Base-by-base conservation (phyloP, 345 rosid genomes). In the Barbarea vulgaris region DNA sequence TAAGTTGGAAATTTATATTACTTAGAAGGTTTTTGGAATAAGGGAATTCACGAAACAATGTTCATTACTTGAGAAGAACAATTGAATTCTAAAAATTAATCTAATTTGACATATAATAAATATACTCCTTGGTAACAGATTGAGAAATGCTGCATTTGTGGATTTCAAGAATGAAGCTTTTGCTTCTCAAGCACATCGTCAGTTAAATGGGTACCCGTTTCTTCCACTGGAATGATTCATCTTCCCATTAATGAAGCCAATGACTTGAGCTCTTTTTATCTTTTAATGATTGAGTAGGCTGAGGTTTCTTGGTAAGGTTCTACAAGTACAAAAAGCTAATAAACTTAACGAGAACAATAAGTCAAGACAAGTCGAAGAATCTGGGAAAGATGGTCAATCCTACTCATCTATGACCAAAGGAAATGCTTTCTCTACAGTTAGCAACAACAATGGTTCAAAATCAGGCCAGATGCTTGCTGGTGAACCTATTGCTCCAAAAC, bases 291-390 rank as follows among this genome's bases (percentile, higher is more conserved):
- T 80, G 80, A 25, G 61, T 57, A 92, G 99, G 89, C 53, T 92
- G 80, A 84, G 94, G 80, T 92, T 92, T 89, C 99, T 92, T 69
- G 98, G 97, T 30, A 95, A 88, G 84, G 90, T 95, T 75, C 81
- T 92, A 33, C 81, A 76, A 64, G 96, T 86, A 69, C 98, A 89
- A 82, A 87, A 89, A 81, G 97, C 96, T 50, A 77, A 63, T 77
- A 90, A 83, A 78, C 79, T 64, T 52, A 64, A 67, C 13, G 87
- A 85, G 74, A 84, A 80, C 62, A 81, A 70, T 18, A 86, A 86
- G 81, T 24, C 64, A 64, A 77, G 52, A 65, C 81, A 83, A 56
- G 55, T 55, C 11, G 87, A 85, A 69, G 81, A 83, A 61, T 30
- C 61, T 39, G 67, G 68, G n/a, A 85, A 79, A 81, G 85, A 86